Evolutionary conservation across 495 filamentous ascomycete species (phyloP).

Genomic region (Penicillium diatomitis): DNA sequence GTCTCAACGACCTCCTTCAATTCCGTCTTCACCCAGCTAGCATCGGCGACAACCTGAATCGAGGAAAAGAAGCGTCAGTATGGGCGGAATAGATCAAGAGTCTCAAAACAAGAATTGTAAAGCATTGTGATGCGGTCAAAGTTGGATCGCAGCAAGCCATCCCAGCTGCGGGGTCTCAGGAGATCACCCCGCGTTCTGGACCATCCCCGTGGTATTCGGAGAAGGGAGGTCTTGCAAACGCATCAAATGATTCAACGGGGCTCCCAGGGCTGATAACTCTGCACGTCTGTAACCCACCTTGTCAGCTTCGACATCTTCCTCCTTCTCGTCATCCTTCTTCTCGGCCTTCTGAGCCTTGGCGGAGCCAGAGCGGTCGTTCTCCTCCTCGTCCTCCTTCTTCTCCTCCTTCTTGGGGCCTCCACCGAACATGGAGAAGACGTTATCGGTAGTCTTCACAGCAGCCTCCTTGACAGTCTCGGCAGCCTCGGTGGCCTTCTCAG

Average conservation of each 20-base stretch:
- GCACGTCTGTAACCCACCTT: conserved; percentile 27
- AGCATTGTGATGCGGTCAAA: no score
- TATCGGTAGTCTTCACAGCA: conserved; percentile 53
- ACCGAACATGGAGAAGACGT: conserved; percentile 96
- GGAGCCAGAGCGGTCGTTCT: conserved; percentile 73
- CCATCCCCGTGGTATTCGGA: background rate
- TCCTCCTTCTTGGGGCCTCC: conserved; percentile 74
- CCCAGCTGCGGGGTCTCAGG: conserved; percentile 1
- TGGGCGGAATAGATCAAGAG: no score
- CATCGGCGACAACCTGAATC: background rate
- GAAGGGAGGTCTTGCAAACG: no score
- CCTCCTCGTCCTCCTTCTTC: conserved; percentile 66
- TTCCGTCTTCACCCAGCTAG: background rate
- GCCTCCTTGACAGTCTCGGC: conserved; percentile 40
- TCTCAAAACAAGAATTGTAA: no score
- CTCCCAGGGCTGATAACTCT: background rate
- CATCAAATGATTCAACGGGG: no score
- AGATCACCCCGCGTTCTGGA: conserved; percentile 4
- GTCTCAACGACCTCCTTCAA: conserved; percentile 92
- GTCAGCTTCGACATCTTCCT: background rate
- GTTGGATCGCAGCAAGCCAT: background rate
- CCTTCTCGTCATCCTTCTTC: conserved; percentile 21
- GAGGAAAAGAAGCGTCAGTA: background rate
- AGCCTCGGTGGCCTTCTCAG: conserved; percentile 32
- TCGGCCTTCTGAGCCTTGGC: conserved; percentile 72